Evolutionary conservation across 108 stramenopile species (phyloP), one percentile per base, ranked within the genome.

Genomic region (Pseudonitzschia multiseries): DNA sequence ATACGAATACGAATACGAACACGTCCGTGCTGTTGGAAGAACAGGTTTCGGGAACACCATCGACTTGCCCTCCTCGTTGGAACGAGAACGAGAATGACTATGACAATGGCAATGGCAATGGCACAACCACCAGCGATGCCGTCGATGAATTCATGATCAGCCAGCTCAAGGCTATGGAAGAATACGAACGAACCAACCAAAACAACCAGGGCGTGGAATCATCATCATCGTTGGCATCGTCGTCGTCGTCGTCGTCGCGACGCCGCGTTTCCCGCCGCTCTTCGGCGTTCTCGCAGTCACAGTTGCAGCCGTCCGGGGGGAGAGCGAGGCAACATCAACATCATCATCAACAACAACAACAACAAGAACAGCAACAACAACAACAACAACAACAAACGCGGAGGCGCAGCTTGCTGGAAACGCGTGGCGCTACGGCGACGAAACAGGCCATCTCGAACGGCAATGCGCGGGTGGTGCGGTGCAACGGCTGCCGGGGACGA

Each of bases 361-460:
- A 36, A 36, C 36, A 6, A 6, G 36, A 36, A 36, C 36, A 6
- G 36, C 36, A 36, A 10, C 53, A 54, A 54, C n/a, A 14, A 54
- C 53, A 14, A 54, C 51, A 69, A 51, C 6, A 4, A 69, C 8
- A 18, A 64, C 0, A 0, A 8, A 21, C 18, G 48, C 43, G 71
- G 60, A 61, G 72, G 14, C 68, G 63, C 22, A 57, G 53, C 26
- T 17, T 67, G 52, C 52, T 79, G 62, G 52, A 73, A 52, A 57
- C 68, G 65, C 78, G 78, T 15, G 79, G 79, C 13, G 67, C 79
- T 10, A 43, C 63, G 24, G 81, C 73, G 44, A 82, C 81, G 2
- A 22, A 52, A 21, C 43, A 53, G 24, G 81, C 81, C 32, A 82
- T 82, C 21, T 20, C 51, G 24, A 63, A 61, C 20, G 76, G 81